These are phyloP conservation scores for Marasmius sp. DNA, from an alignment of 1,284 basidiomycete genomes.

Conservation along the genomic window DNA sequence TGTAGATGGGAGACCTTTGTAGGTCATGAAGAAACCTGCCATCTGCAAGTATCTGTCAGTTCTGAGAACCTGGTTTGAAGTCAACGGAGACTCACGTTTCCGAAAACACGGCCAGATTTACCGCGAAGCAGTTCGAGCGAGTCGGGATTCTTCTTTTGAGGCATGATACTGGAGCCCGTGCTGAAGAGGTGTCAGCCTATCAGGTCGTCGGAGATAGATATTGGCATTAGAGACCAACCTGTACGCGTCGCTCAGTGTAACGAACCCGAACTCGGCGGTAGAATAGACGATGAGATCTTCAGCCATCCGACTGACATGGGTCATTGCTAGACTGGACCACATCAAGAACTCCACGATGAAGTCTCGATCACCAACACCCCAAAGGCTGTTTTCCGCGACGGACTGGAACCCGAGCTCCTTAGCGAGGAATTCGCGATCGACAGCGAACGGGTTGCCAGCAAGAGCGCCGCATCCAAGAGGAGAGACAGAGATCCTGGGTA, in stretches of 20 bases:
- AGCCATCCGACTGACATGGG: conserved; percentile 91
- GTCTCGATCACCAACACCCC: conserved; percentile 95
- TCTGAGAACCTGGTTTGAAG: background rate
- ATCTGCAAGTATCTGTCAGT: conserved; percentile 52
- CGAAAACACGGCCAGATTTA: conserved; percentile 93
- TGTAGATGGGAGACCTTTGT: conserved; percentile 96
- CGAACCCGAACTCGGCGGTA: conserved; percentile 94
- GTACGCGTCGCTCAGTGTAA: conserved; percentile 94
- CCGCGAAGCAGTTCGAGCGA: conserved; percentile 93
- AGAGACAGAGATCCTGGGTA: conserved; percentile 87
- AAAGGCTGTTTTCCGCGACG: conserved; percentile 91
- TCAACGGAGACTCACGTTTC: conserved; percentile 60
- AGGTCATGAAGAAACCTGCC: conserved; percentile 97
- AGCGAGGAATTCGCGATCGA: conserved; percentile 88
- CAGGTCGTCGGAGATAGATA: conserved; percentile 9
- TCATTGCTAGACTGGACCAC: conserved; percentile 93
- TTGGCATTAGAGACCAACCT: conserved; percentile 47
- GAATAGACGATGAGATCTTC: conserved; percentile 98
- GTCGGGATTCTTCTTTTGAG: conserved; percentile 99
- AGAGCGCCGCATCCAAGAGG: conserved; percentile 94
- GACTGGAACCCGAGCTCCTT: conserved; percentile 83
- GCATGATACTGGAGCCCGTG: conserved; percentile 99
- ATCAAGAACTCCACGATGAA: conserved; percentile 97
- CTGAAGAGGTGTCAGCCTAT: conserved; percentile 38
- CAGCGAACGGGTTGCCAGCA: conserved; percentile 93